Percentiles rank a stretch among this genome's conserved stretches.
Conservation (phyloP, 352 stramenopile species). For the Phytophthora gonapodyides region DNA sequence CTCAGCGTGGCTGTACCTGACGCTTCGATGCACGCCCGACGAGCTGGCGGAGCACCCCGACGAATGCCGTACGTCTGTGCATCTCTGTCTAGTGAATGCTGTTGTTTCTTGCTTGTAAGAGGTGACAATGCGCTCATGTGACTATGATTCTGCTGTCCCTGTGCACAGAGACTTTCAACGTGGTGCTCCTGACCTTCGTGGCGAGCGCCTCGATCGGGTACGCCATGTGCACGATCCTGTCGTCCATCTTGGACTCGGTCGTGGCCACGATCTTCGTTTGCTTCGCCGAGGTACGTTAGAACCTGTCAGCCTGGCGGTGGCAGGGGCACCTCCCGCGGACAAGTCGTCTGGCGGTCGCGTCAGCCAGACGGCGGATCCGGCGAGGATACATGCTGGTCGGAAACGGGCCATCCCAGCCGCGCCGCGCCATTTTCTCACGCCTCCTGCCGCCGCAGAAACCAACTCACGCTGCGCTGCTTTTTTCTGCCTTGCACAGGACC, state of each 20-base stretch:
- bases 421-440: constrained; percentile 24
- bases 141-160: constrained; percentile 3
- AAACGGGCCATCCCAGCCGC: constrained; percentile 31
- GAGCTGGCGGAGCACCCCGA: constrained; percentile 43
- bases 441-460: constrained; percentile 5
- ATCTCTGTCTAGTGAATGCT: background rate
- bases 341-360: constrained; percentile 14
- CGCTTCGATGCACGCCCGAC: constrained; percentile 63
- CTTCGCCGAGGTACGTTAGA: constrained; percentile 76
- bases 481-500: constrained; percentile 46
- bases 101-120: background rate
- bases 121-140: constrained; percentile 10
- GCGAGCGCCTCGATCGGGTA: constrained; percentile 77
- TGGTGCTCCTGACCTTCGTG: constrained; percentile 78
- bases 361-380: constrained; percentile 31
- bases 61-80: constrained; percentile 64
- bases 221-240: constrained; percentile 86
- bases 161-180: constrained; percentile 79
- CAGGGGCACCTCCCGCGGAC: constrained; percentile 12
- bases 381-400: constrained; percentile 42
- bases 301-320: constrained; percentile 18
- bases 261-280: constrained; percentile 89
- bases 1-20: constrained; percentile 71
- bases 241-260: constrained; percentile 82
- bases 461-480: too few species aligned